Evolutionary conservation across 805 yeast genomes (phyloP).

Genomic region (Candida oleophila): DNA sequence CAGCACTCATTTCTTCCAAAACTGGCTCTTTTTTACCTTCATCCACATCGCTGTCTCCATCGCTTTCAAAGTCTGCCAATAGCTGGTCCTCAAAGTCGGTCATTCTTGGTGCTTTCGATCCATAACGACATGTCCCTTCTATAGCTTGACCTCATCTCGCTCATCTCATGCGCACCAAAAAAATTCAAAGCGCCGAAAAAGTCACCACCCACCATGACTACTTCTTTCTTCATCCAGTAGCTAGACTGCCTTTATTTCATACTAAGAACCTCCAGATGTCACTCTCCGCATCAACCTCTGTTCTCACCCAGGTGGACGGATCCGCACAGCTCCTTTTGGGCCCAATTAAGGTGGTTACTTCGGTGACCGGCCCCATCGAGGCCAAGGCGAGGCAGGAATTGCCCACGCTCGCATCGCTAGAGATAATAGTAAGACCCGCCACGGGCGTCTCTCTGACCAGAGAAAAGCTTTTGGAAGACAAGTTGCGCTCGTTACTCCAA

Average conservation of each 20-base stretch:
- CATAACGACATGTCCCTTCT: background rate
- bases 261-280: slow-evolving; percentile 12
- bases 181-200: background rate
- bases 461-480: slow-evolving; percentile 75
- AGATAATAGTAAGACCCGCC: slow-evolving; percentile 75
- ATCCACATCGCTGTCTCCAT: slow-evolving; percentile 8
- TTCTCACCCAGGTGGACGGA: slow-evolving; percentile 72
- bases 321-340: slow-evolving; percentile 61
- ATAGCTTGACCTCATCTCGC: background rate
- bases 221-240: background rate
- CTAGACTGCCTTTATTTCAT: too few species aligned
- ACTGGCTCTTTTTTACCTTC: too few species aligned
- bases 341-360: slow-evolving; percentile 58
- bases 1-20: background rate
- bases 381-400: slow-evolving; percentile 78
- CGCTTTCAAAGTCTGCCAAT: slow-evolving; percentile 5
- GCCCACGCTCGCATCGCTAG: slow-evolving; percentile 76
- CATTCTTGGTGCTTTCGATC: background rate
- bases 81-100: slow-evolving; percentile 2
- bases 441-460: slow-evolving; percentile 72
- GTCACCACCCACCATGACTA: background rate
- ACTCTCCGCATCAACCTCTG: slow-evolving; percentile 21
- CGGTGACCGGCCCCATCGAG: slow-evolving; percentile 92
- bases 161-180: background rate
- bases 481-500: slow-evolving; percentile 59